A percentile compares a stretch with the other conserved stretches of the same genome.
phyloP scores from a whole-genome alignment of 2,329 filamentous ascomycete species.

The Colletotrichum phormii region DNA sequence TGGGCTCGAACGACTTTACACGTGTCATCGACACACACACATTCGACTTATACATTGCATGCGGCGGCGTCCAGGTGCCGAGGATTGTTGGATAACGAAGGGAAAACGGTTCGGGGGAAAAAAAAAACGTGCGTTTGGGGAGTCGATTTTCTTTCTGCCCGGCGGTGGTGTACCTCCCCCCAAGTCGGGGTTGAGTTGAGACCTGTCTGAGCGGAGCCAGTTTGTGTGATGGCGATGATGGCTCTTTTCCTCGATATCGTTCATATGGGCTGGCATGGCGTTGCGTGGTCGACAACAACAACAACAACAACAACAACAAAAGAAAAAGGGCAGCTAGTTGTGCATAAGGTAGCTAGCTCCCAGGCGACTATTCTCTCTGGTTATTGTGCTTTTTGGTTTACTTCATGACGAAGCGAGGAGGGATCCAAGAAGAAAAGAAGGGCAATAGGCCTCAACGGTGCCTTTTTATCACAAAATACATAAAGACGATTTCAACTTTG shows the following conservation, averaged over 20 bases:
- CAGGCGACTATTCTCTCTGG: slow-evolving; percentile 11
- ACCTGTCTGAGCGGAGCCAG: slow-evolving; percentile 13
- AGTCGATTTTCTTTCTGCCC: slow-evolving; percentile 17
- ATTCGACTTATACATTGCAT: slow-evolving; percentile 30
- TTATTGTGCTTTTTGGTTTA: slow-evolving; percentile 8
- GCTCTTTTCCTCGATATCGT: slow-evolving; percentile 18
- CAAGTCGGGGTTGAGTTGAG: neutral
- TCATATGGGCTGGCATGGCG: slow-evolving; percentile 35
- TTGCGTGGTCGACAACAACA: slow-evolving; percentile 31
- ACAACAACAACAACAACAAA: slow-evolving; percentile 30
- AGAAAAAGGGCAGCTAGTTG: slow-evolving; percentile 21
- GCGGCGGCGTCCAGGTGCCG: slow-evolving; percentile 27
- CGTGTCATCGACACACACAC: slow-evolving; percentile 10
- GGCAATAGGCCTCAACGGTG: neutral
- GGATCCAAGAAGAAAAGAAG: neutral
- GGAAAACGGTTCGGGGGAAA: slow-evolving; percentile 16
- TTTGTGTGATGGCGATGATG: slow-evolving; percentile 25
- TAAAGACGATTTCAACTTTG: neutral
- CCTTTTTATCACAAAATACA: slow-evolving; percentile 5
- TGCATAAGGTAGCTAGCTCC: slow-evolving; percentile 24
- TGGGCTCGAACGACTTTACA: neutral
- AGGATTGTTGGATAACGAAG: slow-evolving; percentile 12
- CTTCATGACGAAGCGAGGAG: slow-evolving; percentile 11
- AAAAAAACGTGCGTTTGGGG: slow-evolving; percentile 21
- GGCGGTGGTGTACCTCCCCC: neutral